Percentiles rank a stretch among this genome's conserved stretches.
Evolutionary conservation across 352 stramenopile genomes (phyloP).

Genomic region (Hyaloperonospora arabidopsidis): DNA sequence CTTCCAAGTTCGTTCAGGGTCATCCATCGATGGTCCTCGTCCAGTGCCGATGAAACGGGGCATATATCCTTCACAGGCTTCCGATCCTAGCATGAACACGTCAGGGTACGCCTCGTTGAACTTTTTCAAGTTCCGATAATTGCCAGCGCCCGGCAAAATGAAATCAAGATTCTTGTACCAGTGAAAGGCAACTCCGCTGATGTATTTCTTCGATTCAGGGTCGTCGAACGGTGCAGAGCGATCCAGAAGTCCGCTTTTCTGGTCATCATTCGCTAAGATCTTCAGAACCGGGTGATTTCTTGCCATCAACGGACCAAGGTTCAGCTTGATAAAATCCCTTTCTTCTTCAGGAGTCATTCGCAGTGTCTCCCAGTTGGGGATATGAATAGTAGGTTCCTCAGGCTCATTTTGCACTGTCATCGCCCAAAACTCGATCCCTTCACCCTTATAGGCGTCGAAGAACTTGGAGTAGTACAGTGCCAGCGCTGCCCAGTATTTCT

Average conservation of each 20-base stretch:
- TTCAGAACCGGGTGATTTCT: constrained; percentile 60
- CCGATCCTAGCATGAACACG: constrained; percentile 73
- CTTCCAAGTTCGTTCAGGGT: constrained; percentile 39
- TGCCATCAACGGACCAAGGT: constrained; percentile 56
- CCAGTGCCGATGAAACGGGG: constrained; percentile 18
- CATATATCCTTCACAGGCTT: constrained; percentile 51
- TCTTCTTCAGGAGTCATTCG: constrained; percentile 28
- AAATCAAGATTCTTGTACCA: constrained; percentile 1
- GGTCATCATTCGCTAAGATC: constrained; percentile 70
- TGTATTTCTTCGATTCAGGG: background rate
- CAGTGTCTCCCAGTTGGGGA: constrained; percentile 37
- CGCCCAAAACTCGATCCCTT: constrained; percentile 53
- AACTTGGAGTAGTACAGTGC: constrained; percentile 81
- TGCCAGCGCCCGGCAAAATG: constrained; percentile 19
- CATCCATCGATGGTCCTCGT: constrained; percentile 27
- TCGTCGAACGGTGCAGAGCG: constrained; percentile 8
- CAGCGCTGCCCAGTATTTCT: constrained; percentile 43
- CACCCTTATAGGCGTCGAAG: constrained; percentile 51
- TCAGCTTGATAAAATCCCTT: constrained; percentile 56
- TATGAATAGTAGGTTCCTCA: constrained; percentile 8
- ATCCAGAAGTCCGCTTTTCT: constrained; percentile 47
- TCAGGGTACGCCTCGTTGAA: constrained; percentile 50
- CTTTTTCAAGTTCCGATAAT: constrained; percentile 36
- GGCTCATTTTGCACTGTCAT: constrained; percentile 80
- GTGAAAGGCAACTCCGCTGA: background rate